Conservation (phyloP, 768 basidiomycete genomes). For the Amanita rimosa region DNA sequence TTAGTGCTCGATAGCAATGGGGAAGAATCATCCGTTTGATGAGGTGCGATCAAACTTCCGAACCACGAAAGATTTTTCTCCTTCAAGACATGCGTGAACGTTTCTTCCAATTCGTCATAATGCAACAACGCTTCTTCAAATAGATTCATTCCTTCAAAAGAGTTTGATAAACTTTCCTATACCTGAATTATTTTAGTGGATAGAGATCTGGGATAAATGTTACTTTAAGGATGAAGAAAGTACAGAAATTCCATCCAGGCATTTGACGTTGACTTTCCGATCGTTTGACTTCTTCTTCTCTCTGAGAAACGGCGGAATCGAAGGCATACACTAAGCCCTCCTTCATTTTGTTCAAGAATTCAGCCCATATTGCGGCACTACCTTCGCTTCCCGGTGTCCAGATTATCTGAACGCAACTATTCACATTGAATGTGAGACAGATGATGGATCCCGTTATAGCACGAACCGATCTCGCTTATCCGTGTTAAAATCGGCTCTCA, state of each 20-base stretch:
- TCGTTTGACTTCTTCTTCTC: constrained; percentile 85
- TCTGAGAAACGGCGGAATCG: constrained; percentile 60
- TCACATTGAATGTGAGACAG: not conserved
- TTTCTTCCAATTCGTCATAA: constrained; percentile 85
- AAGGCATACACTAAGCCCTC: constrained; percentile 82
- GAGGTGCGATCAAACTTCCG: constrained; percentile 66
- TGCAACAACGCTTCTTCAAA: constrained; percentile 82
- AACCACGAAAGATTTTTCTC: constrained; percentile 92
- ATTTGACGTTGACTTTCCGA: constrained; percentile 84
- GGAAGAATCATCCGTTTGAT: constrained; percentile 62
- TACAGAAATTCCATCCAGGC: constrained; percentile 99
- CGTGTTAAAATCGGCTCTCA: constrained; percentile 84
- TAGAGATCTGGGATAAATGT: not conserved
- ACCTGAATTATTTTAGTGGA: constrained; percentile 11
- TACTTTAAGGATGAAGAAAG: constrained; percentile 93
- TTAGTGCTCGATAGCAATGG: constrained; percentile 68
- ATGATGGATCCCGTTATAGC: not conserved
- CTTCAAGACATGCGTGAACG: constrained; percentile 63
- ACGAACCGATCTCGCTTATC: constrained; percentile 77
- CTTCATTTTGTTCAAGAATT: constrained; percentile 81
- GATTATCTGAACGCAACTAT: constrained; percentile 71
- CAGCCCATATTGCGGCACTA: constrained; percentile 73
- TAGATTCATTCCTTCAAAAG: constrained; percentile 84
- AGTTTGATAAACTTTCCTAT: constrained; percentile 89
- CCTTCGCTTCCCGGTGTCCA: constrained; percentile 66